Conservation (phyloP, 148 eudicot genomes). For the Pouteria glomerata region DNA sequence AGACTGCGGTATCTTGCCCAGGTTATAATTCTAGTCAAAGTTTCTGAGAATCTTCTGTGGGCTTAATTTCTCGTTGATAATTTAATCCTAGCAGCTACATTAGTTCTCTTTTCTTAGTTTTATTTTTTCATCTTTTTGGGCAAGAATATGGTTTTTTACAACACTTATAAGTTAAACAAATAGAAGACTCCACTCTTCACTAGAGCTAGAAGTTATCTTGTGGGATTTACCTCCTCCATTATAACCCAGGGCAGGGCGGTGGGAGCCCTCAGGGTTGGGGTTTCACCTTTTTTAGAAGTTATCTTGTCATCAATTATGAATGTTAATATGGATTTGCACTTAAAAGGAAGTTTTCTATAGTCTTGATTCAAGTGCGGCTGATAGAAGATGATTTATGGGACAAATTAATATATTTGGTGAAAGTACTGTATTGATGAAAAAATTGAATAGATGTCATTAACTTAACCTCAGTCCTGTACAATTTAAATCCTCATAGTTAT, state of each 20-base stretch:
- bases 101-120: not conserved
- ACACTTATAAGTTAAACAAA: not conserved
- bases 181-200: not conserved
- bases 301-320: no score
- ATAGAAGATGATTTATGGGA: not conserved
- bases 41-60: not conserved
- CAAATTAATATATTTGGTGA: not conserved
- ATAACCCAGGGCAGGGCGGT: no score
- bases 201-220: no score
- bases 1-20: conserved; percentile 78
- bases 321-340: no score
- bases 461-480: not conserved
- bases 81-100: not conserved
- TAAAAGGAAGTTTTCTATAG: not conserved
- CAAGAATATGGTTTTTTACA: not conserved
- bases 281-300: no score
- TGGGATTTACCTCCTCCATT: no score
- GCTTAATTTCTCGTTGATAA: not conserved
- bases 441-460: not conserved
- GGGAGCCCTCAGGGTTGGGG: no score
- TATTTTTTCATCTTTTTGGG: no score
- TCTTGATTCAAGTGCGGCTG: not conserved
- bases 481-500: not conserved
- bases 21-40: conserved; percentile 36
- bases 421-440: not conserved